Base-by-base conservation (phyloP, 108 stramenopile genomes). In the Poteriospumella lacustris region DNA sequence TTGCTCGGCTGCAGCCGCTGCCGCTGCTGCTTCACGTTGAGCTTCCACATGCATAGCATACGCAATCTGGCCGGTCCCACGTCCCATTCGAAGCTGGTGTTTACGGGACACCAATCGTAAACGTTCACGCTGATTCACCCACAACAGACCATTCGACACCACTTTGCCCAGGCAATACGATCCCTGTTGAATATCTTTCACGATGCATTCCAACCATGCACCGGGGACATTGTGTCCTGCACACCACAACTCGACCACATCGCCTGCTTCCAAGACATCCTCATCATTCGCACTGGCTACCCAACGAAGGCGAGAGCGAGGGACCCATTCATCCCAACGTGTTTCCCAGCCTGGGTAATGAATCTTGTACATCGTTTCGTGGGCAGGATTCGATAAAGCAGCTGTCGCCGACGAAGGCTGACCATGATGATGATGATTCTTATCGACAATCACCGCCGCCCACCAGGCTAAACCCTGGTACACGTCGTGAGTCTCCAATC, bases 141-240 rank as follows among this genome's bases (percentile, higher is more conserved):
- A n/a, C n/a, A n/a, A n/a, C n/a, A n/a, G n/a, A n/a, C n/a, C n/a
- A n/a, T n/a, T n/a, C n/a, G n/a, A n/a, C n/a, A n/a, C n/a, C n/a
- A n/a, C n/a, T n/a, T n/a, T n/a, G n/a, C n/a, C n/a, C n/a, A n/a
- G n/a, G n/a, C n/a, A n/a, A n/a, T n/a, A n/a, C n/a, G n/a, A n/a
- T n/a, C n/a, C n/a, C n/a, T n/a, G n/a, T n/a, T n/a, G n/a, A n/a
- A 80, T 70, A 68, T 52, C 42, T 44, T 40, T 31, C 39, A 88
- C 79, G 85, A 87, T 68, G 84, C 79, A 82, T 68, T 85, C 84
- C 0, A 84, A 83, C 83, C 84, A 84, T 1, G 84, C 84, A n/a
- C 84, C 84, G 0, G 84, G 84, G 41, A 85, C 84, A 33, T 84
- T 83, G 44, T 43, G 15, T 33, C 83, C 83, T 3, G 80, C 60